These are phyloP conservation scores for Cutaneotrichosporon cyanovorans DNA, from an alignment of 1,284 basidiomycete species.

Conservation along the genomic window DNA sequence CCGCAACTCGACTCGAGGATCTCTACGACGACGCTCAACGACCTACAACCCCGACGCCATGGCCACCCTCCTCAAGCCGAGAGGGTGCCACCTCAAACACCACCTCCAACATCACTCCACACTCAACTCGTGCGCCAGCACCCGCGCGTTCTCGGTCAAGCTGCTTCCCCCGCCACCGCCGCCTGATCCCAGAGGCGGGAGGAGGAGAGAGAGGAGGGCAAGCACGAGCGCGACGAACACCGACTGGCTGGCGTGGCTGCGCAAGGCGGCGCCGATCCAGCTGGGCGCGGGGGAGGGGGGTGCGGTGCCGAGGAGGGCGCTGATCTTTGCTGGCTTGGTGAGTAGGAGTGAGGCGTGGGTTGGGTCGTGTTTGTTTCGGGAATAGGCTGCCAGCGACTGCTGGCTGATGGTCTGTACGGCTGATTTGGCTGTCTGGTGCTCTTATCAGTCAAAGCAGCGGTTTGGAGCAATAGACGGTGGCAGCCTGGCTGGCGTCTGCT, in stretches of 20 bases:
- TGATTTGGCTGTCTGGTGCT: too few species aligned
- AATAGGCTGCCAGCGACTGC: too few species aligned
- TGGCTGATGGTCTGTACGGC: too few species aligned
- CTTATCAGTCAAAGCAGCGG: too few species aligned
- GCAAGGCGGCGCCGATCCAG: slow-evolving; percentile 18
- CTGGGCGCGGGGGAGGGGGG: slow-evolving; percentile 5
- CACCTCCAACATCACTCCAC: not conserved
- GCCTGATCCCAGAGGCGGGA: slow-evolving; percentile 18
- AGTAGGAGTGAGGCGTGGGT: too few species aligned
- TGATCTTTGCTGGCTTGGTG: slow-evolving; percentile 43
- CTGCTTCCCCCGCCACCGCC: slow-evolving; percentile 21
- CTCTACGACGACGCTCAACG: not conserved
- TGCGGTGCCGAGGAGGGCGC: slow-evolving; percentile 16
- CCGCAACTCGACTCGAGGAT: not conserved
- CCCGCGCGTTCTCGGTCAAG: slow-evolving; percentile 10
- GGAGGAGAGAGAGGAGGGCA: slow-evolving; percentile 20
- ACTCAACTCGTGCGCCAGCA: too few species aligned
- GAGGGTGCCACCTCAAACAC: slow-evolving; percentile 4
- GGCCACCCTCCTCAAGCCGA: not conserved
- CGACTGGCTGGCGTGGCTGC: slow-evolving; percentile 38
- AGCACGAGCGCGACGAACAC: slow-evolving; percentile 28
- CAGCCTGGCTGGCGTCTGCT: too few species aligned
- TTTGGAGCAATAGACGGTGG: too few species aligned
- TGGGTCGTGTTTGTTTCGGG: too few species aligned
- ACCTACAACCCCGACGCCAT: too few species aligned